Percentiles rank a stretch among this genome's conserved stretches.
phyloP scores from a whole-genome alignment of 169 alveolate species.

The Toxoplasma gondii region DNA sequence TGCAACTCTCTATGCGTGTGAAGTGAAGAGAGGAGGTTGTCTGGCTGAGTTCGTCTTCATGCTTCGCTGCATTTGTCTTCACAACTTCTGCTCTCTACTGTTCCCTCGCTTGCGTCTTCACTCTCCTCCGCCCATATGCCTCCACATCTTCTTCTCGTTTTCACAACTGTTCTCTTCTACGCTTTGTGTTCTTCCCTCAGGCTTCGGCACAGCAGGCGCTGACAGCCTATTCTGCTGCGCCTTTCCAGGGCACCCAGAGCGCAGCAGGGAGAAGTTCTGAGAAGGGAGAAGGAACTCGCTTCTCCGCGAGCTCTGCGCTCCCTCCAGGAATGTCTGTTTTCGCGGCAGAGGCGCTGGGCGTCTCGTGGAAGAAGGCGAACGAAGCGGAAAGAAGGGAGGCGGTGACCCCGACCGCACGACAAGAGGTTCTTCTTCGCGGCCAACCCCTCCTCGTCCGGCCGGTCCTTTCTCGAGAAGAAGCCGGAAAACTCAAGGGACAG shows the following conservation, averaged over 20 bases:
- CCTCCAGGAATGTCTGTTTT: not conserved
- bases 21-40: no score
- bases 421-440: not conserved
- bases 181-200: not conserved
- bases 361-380: not conserved
- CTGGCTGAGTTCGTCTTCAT: no score
- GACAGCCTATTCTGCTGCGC: not conserved
- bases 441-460: not conserved
- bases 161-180: not conserved
- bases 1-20: no score
- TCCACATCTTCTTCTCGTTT: no score
- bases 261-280: not conserved
- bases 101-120: not conserved
- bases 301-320: not conserved
- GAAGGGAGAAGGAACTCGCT: not conserved
- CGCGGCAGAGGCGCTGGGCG: conserved; percentile 27
- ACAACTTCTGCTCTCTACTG: not conserved
- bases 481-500: not conserved
- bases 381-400: not conserved
- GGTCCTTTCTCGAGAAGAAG: conserved; percentile 7
- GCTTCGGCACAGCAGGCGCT: conserved; percentile 2
- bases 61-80: not conserved
- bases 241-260: not conserved
- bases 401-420: not conserved
- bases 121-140: no score